Conservation (phyloP, 2,329 filamentous ascomycete species). For the Fusarium citri region DNA sequence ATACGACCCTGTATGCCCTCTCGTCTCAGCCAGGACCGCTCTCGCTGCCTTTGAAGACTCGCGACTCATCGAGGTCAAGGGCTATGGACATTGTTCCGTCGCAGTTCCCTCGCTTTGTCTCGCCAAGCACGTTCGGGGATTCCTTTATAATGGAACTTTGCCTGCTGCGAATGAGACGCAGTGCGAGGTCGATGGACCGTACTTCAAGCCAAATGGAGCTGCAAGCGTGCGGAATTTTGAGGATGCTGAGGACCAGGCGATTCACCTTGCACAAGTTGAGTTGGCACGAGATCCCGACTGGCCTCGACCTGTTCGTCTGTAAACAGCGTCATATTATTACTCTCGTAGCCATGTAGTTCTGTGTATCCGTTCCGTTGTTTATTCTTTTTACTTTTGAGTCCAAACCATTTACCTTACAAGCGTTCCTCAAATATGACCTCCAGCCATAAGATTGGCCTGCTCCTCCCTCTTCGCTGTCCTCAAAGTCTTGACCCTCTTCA, state of each 20-base stretch:
- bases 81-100: constrained; percentile 57
- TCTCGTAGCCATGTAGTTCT: not conserved
- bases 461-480: constrained; percentile 5
- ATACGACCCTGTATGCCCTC: constrained; percentile 63
- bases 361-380: no score
- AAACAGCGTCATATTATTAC: not conserved
- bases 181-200: constrained; percentile 54
- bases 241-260: constrained; percentile 30
- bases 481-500: constrained; percentile 13
- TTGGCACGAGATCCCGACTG: constrained; percentile 29
- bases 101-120: constrained; percentile 54
- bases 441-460: constrained; percentile 6
- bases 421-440: not conserved
- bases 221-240: not conserved
- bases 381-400: not conserved
- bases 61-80: constrained; percentile 55
- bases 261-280: constrained; percentile 35
- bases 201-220: constrained; percentile 47
- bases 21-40: constrained; percentile 54
- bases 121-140: constrained; percentile 51
- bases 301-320: constrained; percentile 12
- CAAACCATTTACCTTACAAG: not conserved
- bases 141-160: constrained; percentile 53
- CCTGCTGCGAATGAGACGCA: constrained; percentile 49
- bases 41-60: constrained; percentile 52